phyloP scores from a whole-genome alignment of 352 stramenopile genomes.

The Phytophthora sojae region DNA sequence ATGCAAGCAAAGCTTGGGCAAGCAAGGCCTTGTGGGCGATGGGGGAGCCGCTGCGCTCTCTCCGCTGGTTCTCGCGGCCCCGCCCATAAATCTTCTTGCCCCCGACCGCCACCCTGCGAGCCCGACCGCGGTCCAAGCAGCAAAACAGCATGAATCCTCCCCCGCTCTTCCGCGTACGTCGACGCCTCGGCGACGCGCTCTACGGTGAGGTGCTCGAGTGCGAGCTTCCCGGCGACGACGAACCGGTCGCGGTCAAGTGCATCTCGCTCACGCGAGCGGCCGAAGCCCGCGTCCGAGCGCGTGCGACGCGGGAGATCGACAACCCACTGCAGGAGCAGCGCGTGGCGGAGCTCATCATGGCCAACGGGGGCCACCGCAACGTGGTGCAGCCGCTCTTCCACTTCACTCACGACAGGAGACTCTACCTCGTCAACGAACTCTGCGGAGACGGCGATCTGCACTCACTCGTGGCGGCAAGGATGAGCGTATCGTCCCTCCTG shows the following conservation, averaged over 20 bases:
- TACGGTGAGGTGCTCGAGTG: constrained; percentile 47
- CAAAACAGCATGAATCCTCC: constrained; percentile 8
- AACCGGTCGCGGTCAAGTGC: background rate
- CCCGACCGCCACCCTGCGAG: constrained; percentile 2
- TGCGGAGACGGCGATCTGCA: constrained; percentile 60
- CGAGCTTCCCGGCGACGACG: constrained; percentile 11
- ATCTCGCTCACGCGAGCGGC: too few species aligned
- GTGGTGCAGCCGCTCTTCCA: constrained; percentile 39
- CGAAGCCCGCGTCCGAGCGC: too few species aligned
- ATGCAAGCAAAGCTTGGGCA: background rate
- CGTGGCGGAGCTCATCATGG: constrained; percentile 9
- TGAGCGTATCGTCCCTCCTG: constrained; percentile 17
- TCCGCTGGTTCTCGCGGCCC: too few species aligned
- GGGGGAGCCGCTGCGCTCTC: background rate
- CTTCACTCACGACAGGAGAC: constrained; percentile 25
- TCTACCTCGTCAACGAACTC: constrained; percentile 63
- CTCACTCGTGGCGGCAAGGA: constrained; percentile 25
- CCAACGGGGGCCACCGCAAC: constrained; percentile 39
- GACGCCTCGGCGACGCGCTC: constrained; percentile 24
- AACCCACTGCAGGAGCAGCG: constrained; percentile 37
- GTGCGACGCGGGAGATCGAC: too few species aligned
- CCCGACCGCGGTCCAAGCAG: background rate
- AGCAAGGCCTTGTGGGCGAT: background rate
- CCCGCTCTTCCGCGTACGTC: constrained; percentile 22
- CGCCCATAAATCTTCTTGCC: background rate